These are phyloP conservation scores for Venturia aucupariae DNA, from an alignment of 2,329 filamentous ascomycete genomes.

Conservation along the genomic window DNA sequence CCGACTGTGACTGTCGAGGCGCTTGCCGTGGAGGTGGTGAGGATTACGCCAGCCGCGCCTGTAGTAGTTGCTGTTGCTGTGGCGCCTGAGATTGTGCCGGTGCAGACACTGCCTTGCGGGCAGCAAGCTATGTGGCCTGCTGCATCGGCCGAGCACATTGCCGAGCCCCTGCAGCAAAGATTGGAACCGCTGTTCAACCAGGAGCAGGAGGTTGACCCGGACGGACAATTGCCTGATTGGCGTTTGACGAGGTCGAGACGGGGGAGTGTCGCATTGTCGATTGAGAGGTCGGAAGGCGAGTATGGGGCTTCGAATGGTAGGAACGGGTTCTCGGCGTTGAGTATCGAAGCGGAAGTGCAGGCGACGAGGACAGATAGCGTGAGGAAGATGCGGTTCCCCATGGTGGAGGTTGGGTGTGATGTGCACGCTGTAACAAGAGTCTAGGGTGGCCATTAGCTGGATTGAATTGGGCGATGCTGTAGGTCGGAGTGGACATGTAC, in stretches of 20 bases:
- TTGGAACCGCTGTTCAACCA: slow-evolving; percentile 42
- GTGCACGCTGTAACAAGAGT: neutral
- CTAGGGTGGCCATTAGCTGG: neutral
- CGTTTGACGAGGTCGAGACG: slow-evolving; percentile 24
- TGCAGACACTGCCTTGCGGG: slow-evolving; percentile 47
- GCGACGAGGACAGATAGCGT: neutral
- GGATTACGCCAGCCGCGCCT: slow-evolving; percentile 15
- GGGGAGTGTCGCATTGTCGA: slow-evolving; percentile 11
- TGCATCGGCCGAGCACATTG: slow-evolving; percentile 47
- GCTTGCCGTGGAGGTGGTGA: slow-evolving; percentile 1
- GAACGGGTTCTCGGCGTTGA: neutral
- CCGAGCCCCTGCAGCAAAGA: slow-evolving; percentile 46
- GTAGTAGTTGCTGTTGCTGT: slow-evolving; percentile 15
- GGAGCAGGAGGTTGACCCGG: slow-evolving; percentile 35
- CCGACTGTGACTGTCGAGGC: neutral
- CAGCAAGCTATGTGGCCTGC: slow-evolving; percentile 54
- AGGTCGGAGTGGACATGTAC: neutral
- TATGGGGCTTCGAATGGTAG: slow-evolving; percentile 8
- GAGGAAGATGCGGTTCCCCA: neutral
- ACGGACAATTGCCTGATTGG: slow-evolving; percentile 38
- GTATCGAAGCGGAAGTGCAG: neutral
- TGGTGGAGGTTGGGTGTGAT: neutral
- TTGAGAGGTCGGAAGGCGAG: neutral
- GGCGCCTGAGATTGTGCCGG: slow-evolving; percentile 40
- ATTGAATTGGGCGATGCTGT: neutral